Percentiles rank a stretch among this genome's conserved stretches.
phyloP scores from a whole-genome alignment of 179 eudicot genomes.

The Nepenthes alata region DNA sequence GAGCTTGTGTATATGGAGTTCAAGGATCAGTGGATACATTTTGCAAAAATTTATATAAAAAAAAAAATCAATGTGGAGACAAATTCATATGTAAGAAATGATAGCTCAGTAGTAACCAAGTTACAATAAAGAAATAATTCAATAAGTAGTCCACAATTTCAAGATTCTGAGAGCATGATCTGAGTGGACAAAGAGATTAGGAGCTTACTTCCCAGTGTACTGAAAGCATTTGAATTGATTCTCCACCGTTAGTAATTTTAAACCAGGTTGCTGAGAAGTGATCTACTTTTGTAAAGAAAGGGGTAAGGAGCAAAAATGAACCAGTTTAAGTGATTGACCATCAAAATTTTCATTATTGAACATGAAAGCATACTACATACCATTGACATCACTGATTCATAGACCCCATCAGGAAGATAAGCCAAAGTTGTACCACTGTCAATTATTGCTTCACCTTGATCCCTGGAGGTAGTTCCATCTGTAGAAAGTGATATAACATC shows the following conservation, averaged over 20 bases:
- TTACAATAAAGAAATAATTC: no score
- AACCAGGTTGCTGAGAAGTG: constrained; percentile 38
- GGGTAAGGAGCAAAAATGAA: not conserved
- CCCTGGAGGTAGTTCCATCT: constrained; percentile 14
- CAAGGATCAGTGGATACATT: no score
- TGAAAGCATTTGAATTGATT: constrained; percentile 33
- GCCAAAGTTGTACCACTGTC: constrained; percentile 96
- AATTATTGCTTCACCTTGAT: constrained; percentile 32
- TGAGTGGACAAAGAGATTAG: not conserved
- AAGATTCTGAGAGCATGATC: no score
- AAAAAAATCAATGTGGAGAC: no score
- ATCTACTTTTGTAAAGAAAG: constrained; percentile 27
- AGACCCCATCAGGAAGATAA: constrained; percentile 55
- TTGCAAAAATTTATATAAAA: no score
- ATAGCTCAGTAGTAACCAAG: no score
- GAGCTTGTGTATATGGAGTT: no score
- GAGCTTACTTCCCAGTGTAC: constrained; percentile 53
- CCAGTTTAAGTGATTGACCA: not conserved
- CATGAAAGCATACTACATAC: constrained; percentile 23
- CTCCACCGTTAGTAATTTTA: constrained; percentile 44
- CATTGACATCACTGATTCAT: constrained; percentile 24
- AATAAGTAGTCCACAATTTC: no score
- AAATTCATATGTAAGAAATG: no score
- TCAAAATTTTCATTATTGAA: not conserved
- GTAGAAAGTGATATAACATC: constrained; percentile 35